A percentile compares a stretch with the other conserved stretches of the same genome.
phyloP scores from a whole-genome alignment of 352 stramenopile species.

The Pseudoperonospora humuli region DNA sequence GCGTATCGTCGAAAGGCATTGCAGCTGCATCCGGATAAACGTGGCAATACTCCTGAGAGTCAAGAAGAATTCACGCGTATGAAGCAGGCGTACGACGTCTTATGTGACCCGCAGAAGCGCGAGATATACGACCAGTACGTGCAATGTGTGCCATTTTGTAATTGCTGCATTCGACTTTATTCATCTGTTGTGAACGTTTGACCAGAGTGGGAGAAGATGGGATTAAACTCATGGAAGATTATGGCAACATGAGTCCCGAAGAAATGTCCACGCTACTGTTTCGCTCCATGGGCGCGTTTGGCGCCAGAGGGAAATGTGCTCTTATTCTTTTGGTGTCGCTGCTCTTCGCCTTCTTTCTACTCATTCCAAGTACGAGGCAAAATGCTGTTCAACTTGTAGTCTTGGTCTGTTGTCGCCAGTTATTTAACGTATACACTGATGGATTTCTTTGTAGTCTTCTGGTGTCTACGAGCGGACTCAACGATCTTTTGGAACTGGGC shows the following conservation, averaged over 20 bases:
- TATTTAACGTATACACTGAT: too few species aligned
- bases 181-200: neutral
- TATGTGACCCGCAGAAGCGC: conserved; percentile 83
- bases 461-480: conserved; percentile 19
- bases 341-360: conserved; percentile 79
- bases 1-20: conserved; percentile 88
- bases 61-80: conserved; percentile 89
- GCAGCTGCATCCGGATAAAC: conserved; percentile 89
- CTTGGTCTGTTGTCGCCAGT: too few species aligned
- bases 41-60: conserved; percentile 68
- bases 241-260: conserved; percentile 72
- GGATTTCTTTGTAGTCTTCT: too few species aligned
- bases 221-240: conserved; percentile 86
- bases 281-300: conserved; percentile 65
- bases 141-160: neutral
- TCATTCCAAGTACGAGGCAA: conserved; percentile 67
- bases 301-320: conserved; percentile 49
- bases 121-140: conserved; percentile 71
- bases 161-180: too few species aligned
- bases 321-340: conserved; percentile 67
- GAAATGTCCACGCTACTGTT: conserved; percentile 65
- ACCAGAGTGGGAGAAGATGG: conserved; percentile 75
- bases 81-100: conserved; percentile 90
- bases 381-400: neutral
- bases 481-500: conserved; percentile 17